A percentile compares a stretch with the other conserved stretches of the same genome.
phyloP scores from a whole-genome alignment of 2,329 filamentous ascomycete genomes.

The Lecanicillium sp. region DNA sequence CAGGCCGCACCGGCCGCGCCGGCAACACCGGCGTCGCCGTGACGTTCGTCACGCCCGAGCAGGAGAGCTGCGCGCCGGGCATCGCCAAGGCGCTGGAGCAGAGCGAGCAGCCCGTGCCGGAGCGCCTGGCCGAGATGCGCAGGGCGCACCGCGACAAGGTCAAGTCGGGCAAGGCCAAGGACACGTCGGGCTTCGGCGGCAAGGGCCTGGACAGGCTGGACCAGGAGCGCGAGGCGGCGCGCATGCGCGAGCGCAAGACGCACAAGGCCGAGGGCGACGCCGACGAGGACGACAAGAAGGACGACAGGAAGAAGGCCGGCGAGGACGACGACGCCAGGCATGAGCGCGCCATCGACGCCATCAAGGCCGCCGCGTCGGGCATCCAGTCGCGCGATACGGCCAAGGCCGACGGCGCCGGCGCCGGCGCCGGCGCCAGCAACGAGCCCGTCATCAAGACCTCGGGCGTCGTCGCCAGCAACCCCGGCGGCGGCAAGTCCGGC shows the following conservation, averaged over 20 bases:
- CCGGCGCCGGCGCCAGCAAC: slow-evolving; percentile 14
- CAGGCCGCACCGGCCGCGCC: slow-evolving; percentile 87
- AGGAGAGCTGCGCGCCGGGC: slow-evolving; percentile 84
- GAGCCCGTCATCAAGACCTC: slow-evolving; percentile 13
- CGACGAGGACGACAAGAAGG: slow-evolving; percentile 74
- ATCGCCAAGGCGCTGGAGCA: slow-evolving; percentile 90
- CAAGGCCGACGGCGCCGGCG: slow-evolving; percentile 35
- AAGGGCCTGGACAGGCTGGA: slow-evolving; percentile 91
- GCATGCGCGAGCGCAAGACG: slow-evolving; percentile 78
- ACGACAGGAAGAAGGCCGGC: slow-evolving; percentile 67
- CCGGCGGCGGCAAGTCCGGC: slow-evolving; percentile 34
- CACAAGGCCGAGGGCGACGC: slow-evolving; percentile 83
- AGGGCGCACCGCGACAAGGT: slow-evolving; percentile 82
- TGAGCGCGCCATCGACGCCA: slow-evolving; percentile 60
- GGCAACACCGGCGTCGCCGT: slow-evolving; percentile 93
- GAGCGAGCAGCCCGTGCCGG: slow-evolving; percentile 78
- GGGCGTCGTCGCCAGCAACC: slow-evolving; percentile 21
- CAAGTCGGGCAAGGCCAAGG: slow-evolving; percentile 85
- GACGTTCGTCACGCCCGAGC: slow-evolving; percentile 86
- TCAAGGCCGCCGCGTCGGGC: slow-evolving; percentile 55
- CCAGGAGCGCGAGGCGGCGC: slow-evolving; percentile 81
- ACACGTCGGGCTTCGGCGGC: slow-evolving; percentile 84
- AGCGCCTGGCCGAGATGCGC: slow-evolving; percentile 58
- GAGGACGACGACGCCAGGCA: slow-evolving; percentile 62
- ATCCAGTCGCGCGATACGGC: slow-evolving; percentile 48